Evolutionary conservation across 441 rosid species (phyloP).

Genomic region (Adansonia gregorii): DNA sequence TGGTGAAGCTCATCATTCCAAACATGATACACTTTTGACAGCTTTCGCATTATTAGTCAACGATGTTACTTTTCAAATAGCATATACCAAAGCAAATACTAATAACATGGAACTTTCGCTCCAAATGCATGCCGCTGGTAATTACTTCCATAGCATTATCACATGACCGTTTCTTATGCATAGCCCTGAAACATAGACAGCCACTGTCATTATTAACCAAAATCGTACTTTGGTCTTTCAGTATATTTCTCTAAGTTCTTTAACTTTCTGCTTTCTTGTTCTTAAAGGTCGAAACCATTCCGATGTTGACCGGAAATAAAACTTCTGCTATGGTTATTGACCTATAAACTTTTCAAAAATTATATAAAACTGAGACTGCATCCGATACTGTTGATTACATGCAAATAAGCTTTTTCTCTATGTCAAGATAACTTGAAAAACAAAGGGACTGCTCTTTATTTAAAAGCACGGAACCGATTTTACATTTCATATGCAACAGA

Average conservation of each 20-base stretch:
- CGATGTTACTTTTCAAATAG: background rate
- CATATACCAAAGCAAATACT: background rate
- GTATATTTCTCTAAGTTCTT: background rate
- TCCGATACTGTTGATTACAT: background rate
- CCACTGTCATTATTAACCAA: background rate
- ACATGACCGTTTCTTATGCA: background rate
- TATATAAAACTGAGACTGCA: background rate
- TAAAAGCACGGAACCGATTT: background rate
- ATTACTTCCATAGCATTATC: background rate
- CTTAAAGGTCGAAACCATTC: background rate
- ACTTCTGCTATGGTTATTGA: background rate
- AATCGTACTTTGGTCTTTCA: background rate
- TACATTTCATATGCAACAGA: background rate
- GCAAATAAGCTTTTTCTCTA: constrained; percentile 3
- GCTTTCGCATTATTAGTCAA: background rate
- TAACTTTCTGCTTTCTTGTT: background rate
- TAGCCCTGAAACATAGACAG: background rate
- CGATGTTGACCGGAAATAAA: background rate
- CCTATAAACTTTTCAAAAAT: background rate
- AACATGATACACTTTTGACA: background rate
- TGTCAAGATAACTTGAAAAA: background rate
- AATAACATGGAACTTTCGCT: background rate
- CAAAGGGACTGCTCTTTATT: background rate
- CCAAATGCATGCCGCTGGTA: background rate
- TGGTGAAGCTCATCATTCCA: background rate